Evolutionary conservation across 148 eudicot species (phyloP).

Genomic region (Fagopyrum tataricum): DNA sequence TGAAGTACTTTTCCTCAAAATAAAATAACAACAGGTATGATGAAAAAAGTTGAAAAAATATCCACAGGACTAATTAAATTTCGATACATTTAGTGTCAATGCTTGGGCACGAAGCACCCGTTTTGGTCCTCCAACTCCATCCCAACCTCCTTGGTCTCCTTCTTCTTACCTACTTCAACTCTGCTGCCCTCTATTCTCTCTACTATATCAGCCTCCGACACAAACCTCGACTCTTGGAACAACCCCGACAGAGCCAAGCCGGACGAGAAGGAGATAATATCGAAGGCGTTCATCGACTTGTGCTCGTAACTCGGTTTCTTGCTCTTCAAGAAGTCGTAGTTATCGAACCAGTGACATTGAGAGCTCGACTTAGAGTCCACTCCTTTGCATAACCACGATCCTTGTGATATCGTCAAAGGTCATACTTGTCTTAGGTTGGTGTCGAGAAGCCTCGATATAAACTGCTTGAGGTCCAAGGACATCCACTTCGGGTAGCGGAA

Average conservation of each 20-base stretch:
- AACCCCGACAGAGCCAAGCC: background rate
- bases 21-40: too few relatives aligned
- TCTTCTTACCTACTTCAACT: slow-evolving; percentile 17
- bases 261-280: background rate
- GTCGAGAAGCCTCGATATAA: background rate
- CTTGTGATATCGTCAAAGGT: background rate
- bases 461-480: background rate
- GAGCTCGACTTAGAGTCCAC: too few relatives aligned
- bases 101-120: slow-evolving; percentile 26
- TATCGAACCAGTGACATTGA: background rate
- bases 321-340: background rate
- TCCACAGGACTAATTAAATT: too few relatives aligned
- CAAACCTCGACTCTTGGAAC: slow-evolving; percentile 14
- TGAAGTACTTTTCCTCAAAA: too few relatives aligned
- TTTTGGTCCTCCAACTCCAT: slow-evolving; percentile 35
- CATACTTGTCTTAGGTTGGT: background rate
- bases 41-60: too few relatives aligned
- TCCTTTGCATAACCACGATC: background rate
- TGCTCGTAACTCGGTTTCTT: background rate
- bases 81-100: too few relatives aligned
- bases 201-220: slow-evolving; percentile 22
- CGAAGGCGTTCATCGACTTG: background rate
- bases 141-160: slow-evolving; percentile 21
- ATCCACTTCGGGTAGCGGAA: background rate
- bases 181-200: slow-evolving; percentile 25